Base-by-base conservation (phyloP, 148 eudicot species). In the Beta vulgaris region DNA sequence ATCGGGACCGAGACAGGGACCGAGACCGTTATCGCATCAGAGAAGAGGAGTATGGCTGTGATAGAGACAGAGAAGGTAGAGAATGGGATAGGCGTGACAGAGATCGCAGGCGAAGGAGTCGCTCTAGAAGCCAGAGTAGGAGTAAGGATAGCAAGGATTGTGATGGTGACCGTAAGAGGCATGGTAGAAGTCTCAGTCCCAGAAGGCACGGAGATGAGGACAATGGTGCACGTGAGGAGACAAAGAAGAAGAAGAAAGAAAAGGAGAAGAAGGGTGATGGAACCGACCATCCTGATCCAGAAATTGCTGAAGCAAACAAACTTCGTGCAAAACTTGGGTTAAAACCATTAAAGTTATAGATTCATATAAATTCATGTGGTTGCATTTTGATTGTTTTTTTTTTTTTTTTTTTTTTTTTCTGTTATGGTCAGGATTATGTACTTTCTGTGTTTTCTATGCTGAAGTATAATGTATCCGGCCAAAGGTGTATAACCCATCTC, bases 281-380 rank as follows among this genome's bases (percentile, higher is more conserved):
- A 29, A 89, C 97, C 0, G 98, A 95, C 81, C 97, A 95, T 79
- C 96, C 97, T 4, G 92, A 95, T 86, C 93, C 97, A 3, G 96
- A 90, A 85, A 92, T 95, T 83, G 98, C 97, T 10, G 98, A 83
- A 74, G 90, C 88, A 23, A 95, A 92, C 72, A 88, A 73, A 77
- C 71, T 92, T 34, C 84, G 97, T 35, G 91, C 91, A 1, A 39
- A 82, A 28, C 97, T 92, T 69, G 98, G 97, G 53, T 12, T 95
- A 64, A 85, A 88, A 73, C 97, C 97, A n/a, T 75, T 90, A 84
- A 84, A 76, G 79, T 29, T 61, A 31, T 89, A 81, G 82, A 70
- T 40, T 25, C 37, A 40, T 10, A 63, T n/a, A n/a, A n/a, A n/a
- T n/a, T n/a, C n/a, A n/a, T n/a, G n/a, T 28, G 53, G 37, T 57